Evolutionary conservation across 257 asterid species (phyloP), one percentile per base, ranked within the genome.

Genomic region (Asclepias syriaca): DNA sequence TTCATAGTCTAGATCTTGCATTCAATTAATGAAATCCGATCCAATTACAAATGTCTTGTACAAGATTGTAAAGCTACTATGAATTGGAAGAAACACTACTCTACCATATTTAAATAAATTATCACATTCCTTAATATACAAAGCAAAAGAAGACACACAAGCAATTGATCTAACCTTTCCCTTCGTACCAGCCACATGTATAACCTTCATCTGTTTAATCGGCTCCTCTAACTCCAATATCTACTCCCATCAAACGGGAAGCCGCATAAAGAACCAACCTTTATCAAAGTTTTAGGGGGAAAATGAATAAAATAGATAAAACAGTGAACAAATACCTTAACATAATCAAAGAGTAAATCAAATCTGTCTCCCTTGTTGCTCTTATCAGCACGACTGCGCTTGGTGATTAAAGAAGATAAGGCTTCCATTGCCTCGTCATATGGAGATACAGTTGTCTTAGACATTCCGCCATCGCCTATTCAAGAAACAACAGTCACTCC

Each of bases 151-250:
- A 59, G 10, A 13, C 27, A 55, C 19, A 11, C 9, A n/a, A 63
- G 19, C 14, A 48, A 50, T 66, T 39, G 21, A n/a, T 43, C 75
- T 80, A 54, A 95, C 99, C 96, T 95, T 95, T 73, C 98, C 99
- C 78, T 95, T 95, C 76, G 99, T 95, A 64, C 99, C 99, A 10
- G 99, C 98, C 54, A 95, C 98, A 71, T 95, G 99, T 86, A 95
- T 92, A 75, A 95, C 71, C 88, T 92, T 95, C 95, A 95, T 86
- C 84, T 92, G 76, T 75, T 87, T 87, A 21, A 95, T 81, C 6
- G 96, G 77, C 74, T 92, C 97, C 85, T 90, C 99, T 66, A 95
- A 76, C 68, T 90, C 99, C 85, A 95, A 75, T 0, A 92, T 85
- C 99, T 95, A 75, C 43, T 74, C 40, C 63, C 77, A 74, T 72